phyloP scores from a whole-genome alignment of 2,329 filamentous ascomycete genomes.

The Ophiosphaerella korrae region DNA sequence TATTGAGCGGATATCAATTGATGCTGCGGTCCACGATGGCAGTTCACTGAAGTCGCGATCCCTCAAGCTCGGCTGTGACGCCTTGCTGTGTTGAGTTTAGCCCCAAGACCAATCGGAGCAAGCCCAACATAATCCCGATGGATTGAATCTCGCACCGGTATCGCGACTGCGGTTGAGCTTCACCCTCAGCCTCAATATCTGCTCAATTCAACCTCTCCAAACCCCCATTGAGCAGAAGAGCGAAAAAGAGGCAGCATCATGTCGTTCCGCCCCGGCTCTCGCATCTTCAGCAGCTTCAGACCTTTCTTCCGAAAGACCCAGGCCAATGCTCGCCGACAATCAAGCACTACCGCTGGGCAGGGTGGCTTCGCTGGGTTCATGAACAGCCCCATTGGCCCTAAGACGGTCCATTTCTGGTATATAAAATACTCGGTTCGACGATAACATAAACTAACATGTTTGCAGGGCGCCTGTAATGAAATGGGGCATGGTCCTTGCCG shows the following conservation, averaged over 20 bases:
- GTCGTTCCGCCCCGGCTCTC: conserved; percentile 63
- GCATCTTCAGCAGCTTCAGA: conserved; percentile 61
- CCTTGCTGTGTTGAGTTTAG: conserved; percentile 11
- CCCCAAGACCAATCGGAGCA: conserved; percentile 26
- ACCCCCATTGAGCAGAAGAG: neutral
- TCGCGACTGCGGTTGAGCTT: conserved; percentile 8
- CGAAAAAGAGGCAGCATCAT: conserved; percentile 45
- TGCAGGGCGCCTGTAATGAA: conserved; percentile 90
- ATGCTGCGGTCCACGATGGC: conserved; percentile 10
- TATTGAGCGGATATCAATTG: conserved; percentile 20
- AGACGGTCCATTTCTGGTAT: conserved; percentile 98
- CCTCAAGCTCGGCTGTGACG: conserved; percentile 22
- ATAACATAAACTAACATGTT: conserved; percentile 3
- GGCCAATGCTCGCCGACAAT: conserved; percentile 65
- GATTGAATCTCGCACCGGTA: conserved; percentile 23
- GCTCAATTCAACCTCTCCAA: conserved; percentile 7
- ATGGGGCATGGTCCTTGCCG: conserved; percentile 91
- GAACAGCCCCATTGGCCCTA: conserved; percentile 56
- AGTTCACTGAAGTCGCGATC: conserved; percentile 14
- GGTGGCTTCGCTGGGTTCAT: conserved; percentile 71
- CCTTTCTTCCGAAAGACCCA: conserved; percentile 53
- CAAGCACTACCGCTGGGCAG: conserved; percentile 68
- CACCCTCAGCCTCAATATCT: conserved; percentile 53
- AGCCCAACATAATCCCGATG: conserved; percentile 32
- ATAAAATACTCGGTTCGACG: conserved; percentile 20